A percentile compares a stretch with the other conserved stretches of the same genome.
Evolutionary conservation across 306 rosid species (phyloP).

Genomic region (Vachellia pachyceras): DNA sequence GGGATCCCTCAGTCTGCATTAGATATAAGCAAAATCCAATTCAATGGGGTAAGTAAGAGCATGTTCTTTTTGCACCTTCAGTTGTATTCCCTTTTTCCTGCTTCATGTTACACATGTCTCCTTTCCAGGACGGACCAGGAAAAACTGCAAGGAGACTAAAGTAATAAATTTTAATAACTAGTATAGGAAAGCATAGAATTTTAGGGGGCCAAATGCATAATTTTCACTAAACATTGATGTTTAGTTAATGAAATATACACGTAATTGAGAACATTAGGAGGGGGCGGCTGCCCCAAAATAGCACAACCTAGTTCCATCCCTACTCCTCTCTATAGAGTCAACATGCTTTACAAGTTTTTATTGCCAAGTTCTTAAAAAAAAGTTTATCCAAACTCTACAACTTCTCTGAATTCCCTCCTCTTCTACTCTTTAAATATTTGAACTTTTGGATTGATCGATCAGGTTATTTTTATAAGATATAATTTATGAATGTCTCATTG

Average conservation of each 20-base stretch:
- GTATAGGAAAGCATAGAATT: not conserved
- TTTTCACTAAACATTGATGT: not conserved
- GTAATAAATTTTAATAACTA: not conserved
- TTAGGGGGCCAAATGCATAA: not conserved
- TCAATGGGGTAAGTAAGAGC: conserved; percentile 68
- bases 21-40: conserved; percentile 98
- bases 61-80: not conserved
- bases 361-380: not conserved
- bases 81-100: not conserved
- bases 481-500: too few relatives aligned
- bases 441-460: too few relatives aligned
- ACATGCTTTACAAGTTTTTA: not conserved
- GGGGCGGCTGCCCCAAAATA: not conserved
- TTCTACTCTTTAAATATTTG: too few relatives aligned
- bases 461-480: too few relatives aligned
- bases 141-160: not conserved
- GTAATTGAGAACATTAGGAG: not conserved
- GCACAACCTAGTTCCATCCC: not conserved
- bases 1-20: conserved; percentile 90
- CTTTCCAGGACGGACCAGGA: not conserved
- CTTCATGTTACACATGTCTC: not conserved
- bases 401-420: too few relatives aligned
- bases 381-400: not conserved
- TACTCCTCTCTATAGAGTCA: not conserved
- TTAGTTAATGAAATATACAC: not conserved